Percentiles rank a stretch among this genome's conserved stretches.
Evolutionary conservation across 202 grass and related monocot species (phyloP).

Genomic region (Eragrostis tef): DNA sequence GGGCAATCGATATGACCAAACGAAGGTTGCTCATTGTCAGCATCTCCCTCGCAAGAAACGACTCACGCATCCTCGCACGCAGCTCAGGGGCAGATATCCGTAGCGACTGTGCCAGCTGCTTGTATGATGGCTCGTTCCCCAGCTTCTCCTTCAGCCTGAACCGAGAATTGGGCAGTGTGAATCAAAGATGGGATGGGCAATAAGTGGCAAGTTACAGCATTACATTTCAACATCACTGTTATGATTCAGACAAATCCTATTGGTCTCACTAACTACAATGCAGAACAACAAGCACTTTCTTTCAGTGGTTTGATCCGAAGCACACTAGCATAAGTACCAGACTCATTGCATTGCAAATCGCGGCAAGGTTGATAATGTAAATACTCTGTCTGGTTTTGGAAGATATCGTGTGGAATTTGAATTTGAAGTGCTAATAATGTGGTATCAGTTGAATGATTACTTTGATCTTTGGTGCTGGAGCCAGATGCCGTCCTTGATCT

Average conservation of each 20-base stretch:
- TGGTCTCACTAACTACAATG: not conserved
- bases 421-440: not conserved
- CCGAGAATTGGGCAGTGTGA: not conserved
- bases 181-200: too few relatives aligned
- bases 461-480: slow-evolving; percentile 73
- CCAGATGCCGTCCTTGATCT: slow-evolving; percentile 82
- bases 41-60: slow-evolving; percentile 82
- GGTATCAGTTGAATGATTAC: slow-evolving; percentile 35
- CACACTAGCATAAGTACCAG: not conserved
- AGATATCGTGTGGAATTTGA: not conserved
- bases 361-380: not conserved
- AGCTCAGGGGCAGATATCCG: slow-evolving; percentile 56
- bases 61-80: slow-evolving; percentile 66
- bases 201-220: too few relatives aligned
- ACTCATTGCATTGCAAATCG: not conserved
- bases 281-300: not conserved
- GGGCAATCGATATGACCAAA: slow-evolving; percentile 95
- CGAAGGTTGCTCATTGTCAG: slow-evolving; percentile 92
- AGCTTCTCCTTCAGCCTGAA: slow-evolving; percentile 85
- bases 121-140: slow-evolving; percentile 77
- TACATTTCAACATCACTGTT: not conserved
- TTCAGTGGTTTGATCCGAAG: not conserved
- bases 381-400: not conserved
- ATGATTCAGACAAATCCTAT: not conserved
- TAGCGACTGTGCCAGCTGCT: slow-evolving; percentile 70